Evolutionary conservation across 179 eudicot genomes (phyloP), one percentile per base, ranked within the genome.

Genomic region (Sideroxylon spinosum): DNA sequence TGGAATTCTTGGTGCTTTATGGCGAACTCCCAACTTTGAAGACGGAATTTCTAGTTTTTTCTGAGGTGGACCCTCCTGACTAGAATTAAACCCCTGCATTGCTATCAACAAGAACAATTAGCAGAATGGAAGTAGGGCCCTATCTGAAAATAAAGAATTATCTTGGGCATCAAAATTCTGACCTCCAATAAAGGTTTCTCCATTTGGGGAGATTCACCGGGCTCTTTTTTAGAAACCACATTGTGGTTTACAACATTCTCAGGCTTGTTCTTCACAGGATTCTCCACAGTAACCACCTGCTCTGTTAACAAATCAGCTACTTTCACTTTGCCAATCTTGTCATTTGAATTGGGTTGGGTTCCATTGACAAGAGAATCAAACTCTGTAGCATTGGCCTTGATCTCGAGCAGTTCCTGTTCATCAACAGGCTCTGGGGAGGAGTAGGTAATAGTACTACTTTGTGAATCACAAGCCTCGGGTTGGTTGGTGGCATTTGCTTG

Each of bases 11-110:
- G 85, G 73, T 75, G 81, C 73, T 75, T 56, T 81, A 11, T 60
- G 81, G 75, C 80, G 68, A 69, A 86, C 79, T 72, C 89, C 53
- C 48, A 89, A 82, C 62, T 82, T 86, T 48, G 74, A 74, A 25
- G 89, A 79, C 53, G 91, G 80, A 77, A 89, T 75, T 56, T 82
- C 84, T 29, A 87, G 84, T 71, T 83, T 85, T 82, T 84, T 89
- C 78, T 91, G 68, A 44, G 78, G 76, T 63, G 86, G 20, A 6
- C n/a, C 66, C 60, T 84, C 87, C 73, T 84, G 75, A 12, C 67
- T 71, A 29, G 65, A 17, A 62, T 55, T 74, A 49, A 19, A 68
- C 44, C 71, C 80, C 82, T 81, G 73, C 74, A 81, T 56, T 53
- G 71, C 29, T 4, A 73, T 56, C 37, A 17, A 55, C 46, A 19